These are phyloP conservation scores for Epichloe gansuensis DNA, from an alignment of 2,329 filamentous ascomycete species.

Conservation along the genomic window DNA sequence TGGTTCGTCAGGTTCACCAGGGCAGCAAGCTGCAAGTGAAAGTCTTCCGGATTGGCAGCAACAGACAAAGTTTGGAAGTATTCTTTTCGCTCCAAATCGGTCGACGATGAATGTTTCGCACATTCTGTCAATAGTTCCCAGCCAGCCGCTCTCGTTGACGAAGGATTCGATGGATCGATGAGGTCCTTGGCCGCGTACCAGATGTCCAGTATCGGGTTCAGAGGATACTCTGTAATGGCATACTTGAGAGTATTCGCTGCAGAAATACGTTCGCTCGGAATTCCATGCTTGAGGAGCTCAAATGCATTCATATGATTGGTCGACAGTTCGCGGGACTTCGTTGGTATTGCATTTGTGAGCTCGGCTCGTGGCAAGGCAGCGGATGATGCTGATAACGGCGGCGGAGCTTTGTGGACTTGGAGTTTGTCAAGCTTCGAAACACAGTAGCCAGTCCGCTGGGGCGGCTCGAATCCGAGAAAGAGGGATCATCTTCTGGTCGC, in stretches of 20 bases:
- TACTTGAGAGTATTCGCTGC: constrained; percentile 46
- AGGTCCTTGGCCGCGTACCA: constrained; percentile 57
- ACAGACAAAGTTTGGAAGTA: constrained; percentile 52
- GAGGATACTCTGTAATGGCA: constrained; percentile 45
- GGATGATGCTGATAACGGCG: constrained; percentile 27
- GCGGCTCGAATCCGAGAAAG: constrained; percentile 42
- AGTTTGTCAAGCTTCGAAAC: constrained; percentile 48
- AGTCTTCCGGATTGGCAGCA: constrained; percentile 47
- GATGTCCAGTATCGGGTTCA: constrained; percentile 47
- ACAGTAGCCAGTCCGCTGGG: constrained; percentile 48
- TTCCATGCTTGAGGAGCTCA: constrained; percentile 40
- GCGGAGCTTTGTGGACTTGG: constrained; percentile 39
- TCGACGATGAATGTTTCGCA: constrained; percentile 48
- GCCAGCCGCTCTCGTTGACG: constrained; percentile 42
- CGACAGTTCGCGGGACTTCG: constrained; percentile 31
- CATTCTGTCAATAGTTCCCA: constrained; percentile 56
- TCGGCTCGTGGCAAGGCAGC: constrained; percentile 30
- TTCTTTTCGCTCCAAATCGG: constrained; percentile 53
- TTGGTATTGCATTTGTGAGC: constrained; percentile 30
- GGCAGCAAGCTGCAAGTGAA: constrained; percentile 52
- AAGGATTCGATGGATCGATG: constrained; percentile 44
- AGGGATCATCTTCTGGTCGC: constrained; percentile 42
- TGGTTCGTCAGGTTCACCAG: constrained; percentile 48
- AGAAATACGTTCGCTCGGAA: constrained; percentile 39
- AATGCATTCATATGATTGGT: constrained; percentile 42